Percentiles rank a stretch among this genome's conserved stretches.
Conservation (phyloP, 495 filamentous ascomycete species). For the Aspergillus kassunensis region DNA sequence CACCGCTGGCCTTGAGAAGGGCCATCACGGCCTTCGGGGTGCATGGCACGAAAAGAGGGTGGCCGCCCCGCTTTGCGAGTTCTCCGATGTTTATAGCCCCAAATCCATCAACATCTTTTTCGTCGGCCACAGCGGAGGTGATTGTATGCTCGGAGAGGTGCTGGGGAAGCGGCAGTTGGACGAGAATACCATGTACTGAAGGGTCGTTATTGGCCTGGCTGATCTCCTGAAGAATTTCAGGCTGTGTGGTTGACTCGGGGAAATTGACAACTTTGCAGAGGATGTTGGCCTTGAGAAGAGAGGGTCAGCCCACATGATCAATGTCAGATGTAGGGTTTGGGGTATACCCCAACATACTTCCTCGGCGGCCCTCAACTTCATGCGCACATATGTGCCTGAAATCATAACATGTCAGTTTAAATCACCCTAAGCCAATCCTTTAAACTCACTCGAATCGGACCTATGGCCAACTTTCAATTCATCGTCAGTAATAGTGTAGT, state of each 20-base stretch:
- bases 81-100: slow-evolving; percentile 91
- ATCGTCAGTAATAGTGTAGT: slow-evolving; percentile 17
- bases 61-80: slow-evolving; percentile 87
- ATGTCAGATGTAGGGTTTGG: neutral
- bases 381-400: slow-evolving; percentile 93
- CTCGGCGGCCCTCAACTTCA: slow-evolving; percentile 96
- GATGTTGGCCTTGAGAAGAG: slow-evolving; percentile 68
- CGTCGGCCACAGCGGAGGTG: slow-evolving; percentile 83
- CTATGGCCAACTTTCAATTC: slow-evolving; percentile 67
- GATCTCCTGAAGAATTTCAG: slow-evolving; percentile 79
- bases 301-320: slow-evolving; percentile 12
- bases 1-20: slow-evolving; percentile 75
- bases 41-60: slow-evolving; percentile 85
- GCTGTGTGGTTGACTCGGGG: slow-evolving; percentile 74
- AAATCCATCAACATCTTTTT: slow-evolving; percentile 98
- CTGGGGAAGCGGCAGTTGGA: slow-evolving; percentile 85
- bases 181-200: slow-evolving; percentile 83
- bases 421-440: neutral
- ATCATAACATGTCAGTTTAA: slow-evolving; percentile 27
- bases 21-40: slow-evolving; percentile 97
- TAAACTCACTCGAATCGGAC: slow-evolving; percentile 80
- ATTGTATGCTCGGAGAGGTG: slow-evolving; percentile 85
- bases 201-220: slow-evolving; percentile 82
- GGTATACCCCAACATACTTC: slow-evolving; percentile 54
- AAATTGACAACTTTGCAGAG: slow-evolving; percentile 79